These are phyloP conservation scores for Rubia balearica DNA, from an alignment of 305 asterid genomes.

Conservation along the genomic window DNA sequence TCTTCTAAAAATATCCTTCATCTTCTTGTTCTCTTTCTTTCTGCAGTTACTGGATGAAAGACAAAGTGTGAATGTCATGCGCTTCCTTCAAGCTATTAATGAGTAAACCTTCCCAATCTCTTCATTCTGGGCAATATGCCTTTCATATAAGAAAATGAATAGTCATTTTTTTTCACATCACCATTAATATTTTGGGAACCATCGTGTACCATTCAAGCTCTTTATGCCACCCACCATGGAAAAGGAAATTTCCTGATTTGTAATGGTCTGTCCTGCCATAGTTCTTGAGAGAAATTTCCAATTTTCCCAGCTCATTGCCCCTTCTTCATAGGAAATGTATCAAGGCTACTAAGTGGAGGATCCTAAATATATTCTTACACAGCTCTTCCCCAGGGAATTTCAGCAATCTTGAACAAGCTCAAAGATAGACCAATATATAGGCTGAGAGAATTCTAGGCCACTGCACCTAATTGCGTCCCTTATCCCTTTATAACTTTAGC, in stretches of 20 bases:
- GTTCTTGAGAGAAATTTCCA: neutral
- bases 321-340: neutral
- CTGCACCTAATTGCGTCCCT: neutral
- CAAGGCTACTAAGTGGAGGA: neutral
- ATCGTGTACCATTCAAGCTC: neutral
- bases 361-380: neutral
- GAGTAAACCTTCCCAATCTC: slow-evolving; percentile 13
- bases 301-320: neutral
- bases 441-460: neutral
- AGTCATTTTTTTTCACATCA: neutral
- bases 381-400: neutral
- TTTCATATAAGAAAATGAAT: neutral
- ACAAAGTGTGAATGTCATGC: slow-evolving; percentile 22
- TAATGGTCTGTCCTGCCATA: neutral
- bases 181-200: neutral
- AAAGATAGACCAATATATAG: neutral
- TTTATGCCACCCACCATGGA: neutral
- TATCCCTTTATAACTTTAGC: neutral
- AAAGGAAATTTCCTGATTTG: neutral
- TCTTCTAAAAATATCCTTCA: neutral
- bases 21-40: slow-evolving; percentile 3
- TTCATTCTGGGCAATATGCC: neutral
- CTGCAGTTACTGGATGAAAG: slow-evolving; percentile 21
- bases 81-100: slow-evolving; percentile 27
- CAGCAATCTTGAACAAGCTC: neutral